Evolutionary conservation across 345 rosid genomes (phyloP).

Genomic region (Litchi chinensis): DNA sequence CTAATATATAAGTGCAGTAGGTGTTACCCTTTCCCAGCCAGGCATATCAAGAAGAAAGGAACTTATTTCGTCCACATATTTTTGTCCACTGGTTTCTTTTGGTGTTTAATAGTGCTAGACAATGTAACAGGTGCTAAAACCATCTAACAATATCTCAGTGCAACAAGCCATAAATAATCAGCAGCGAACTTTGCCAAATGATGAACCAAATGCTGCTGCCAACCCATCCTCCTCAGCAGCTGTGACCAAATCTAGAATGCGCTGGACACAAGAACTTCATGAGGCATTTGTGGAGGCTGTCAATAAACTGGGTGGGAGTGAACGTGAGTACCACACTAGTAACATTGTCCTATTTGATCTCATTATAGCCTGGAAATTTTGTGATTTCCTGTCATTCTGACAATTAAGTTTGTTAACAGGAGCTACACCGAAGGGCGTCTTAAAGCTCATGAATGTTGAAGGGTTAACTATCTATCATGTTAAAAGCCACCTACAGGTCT

Average conservation of each 20-base stretch:
- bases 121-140: slow-evolving; percentile 33
- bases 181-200: slow-evolving; percentile 36
- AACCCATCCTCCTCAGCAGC: slow-evolving; percentile 38
- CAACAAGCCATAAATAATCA: slow-evolving; percentile 44
- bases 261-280: slow-evolving; percentile 97
- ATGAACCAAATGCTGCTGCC: slow-evolving; percentile 36
- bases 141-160: slow-evolving; percentile 33
- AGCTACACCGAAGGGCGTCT: slow-evolving; percentile 92
- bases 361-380: slow-evolving; percentile 11
- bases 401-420: slow-evolving; percentile 47
- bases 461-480: slow-evolving; percentile 93
- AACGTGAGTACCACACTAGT: slow-evolving; percentile 52
- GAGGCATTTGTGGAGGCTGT: slow-evolving; percentile 94
- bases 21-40: neutral
- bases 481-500: slow-evolving; percentile 96
- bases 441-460: slow-evolving; percentile 77
- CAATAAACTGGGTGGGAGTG: slow-evolving; percentile 85
- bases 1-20: neutral
- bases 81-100: neutral
- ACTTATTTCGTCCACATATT: neutral
- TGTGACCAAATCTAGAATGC: slow-evolving; percentile 71
- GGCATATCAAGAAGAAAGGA: neutral
- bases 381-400: slow-evolving; percentile 13
- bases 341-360: slow-evolving; percentile 10
- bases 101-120: neutral